Evolutionary conservation across 106 monocot species (phyloP), one percentile per base, ranked within the genome.

Genomic region (Posidonia australis): DNA sequence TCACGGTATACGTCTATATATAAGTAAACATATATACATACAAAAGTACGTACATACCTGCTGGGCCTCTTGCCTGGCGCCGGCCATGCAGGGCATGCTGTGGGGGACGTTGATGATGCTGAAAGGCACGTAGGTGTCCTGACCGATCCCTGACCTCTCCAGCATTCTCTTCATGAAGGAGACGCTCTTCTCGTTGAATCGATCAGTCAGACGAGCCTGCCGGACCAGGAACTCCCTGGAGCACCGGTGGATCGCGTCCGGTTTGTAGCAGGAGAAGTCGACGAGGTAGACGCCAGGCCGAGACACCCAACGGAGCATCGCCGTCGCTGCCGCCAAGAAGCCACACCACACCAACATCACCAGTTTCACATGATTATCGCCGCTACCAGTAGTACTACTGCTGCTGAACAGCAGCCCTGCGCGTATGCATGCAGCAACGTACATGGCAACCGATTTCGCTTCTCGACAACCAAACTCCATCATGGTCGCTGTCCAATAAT

Each of bases 241-340:
- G 10, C 45, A 19, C 28, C 23, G 60, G 30, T 60, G 60, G 0
- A 25, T 20, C 29, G 26, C 31, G 14, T 25, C 48, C 3, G 70
- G 70, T 46, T 70, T 70, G 70, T 29, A 70, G 14, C 46, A 58
- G 5, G 70, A 60, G 60, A 70, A 70, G 51, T 70, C 61, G 36
- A 61, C 60, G 12, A 70, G 49, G 32, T 46, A 61, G 20, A 70
- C 32, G 23, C 10, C 2, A 9, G 20, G 21, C 2, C 56, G 56
- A 56, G 18, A 12, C 20, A 3, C n/a, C 49, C 5, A 17, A 9
- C 43, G 43, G 16, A 28, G 19, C 26, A 22, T 14, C 1, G 10
- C 19, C 23, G 53, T 10, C 20, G 11, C 53, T 36, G 36, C 36
- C 53, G 9, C 53, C 49, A 49, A 49, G n/a, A n/a, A n/a, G n/a